Evolutionary conservation across 2,329 filamentous ascomycete species (phyloP).

Genomic region (Aspergillus fumigatiaffinis): DNA sequence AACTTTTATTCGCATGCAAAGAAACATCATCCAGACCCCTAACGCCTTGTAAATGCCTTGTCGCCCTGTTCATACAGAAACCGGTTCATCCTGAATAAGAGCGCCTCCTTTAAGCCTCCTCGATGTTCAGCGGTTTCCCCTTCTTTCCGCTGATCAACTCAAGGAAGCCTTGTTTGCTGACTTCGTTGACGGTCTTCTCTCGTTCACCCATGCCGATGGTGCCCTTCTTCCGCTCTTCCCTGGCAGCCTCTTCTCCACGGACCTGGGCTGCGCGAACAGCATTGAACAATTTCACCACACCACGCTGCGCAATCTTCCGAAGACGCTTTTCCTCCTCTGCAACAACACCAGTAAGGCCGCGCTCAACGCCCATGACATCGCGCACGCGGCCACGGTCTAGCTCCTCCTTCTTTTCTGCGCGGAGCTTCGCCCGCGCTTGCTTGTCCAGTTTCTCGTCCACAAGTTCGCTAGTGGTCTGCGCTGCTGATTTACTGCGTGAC

Average conservation of each 20-base stretch:
- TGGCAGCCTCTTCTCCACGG: constrained; percentile 72
- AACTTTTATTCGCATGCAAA: constrained; percentile 6
- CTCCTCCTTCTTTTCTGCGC: constrained; percentile 73
- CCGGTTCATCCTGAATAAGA: neutral
- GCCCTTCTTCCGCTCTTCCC: constrained; percentile 62
- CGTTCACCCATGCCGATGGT: constrained; percentile 74
- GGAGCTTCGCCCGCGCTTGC: constrained; percentile 73
- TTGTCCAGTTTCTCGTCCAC: constrained; percentile 75
- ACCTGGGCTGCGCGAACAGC: constrained; percentile 90
- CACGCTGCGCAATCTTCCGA: constrained; percentile 83
- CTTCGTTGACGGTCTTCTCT: constrained; percentile 87
- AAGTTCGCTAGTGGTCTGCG: constrained; percentile 66
- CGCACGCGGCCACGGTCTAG: constrained; percentile 83
- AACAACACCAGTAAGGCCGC: constrained; percentile 49
- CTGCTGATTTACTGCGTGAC: constrained; percentile 71
- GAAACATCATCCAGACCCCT: constrained; percentile 13
- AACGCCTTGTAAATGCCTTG: constrained; percentile 35
- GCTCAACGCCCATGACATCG: constrained; percentile 70
- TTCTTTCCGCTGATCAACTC: constrained; percentile 70
- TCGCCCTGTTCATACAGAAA: constrained; percentile 18
- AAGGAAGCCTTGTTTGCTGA: constrained; percentile 95
- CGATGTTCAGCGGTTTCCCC: constrained; percentile 46
- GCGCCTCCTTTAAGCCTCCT: constrained; percentile 36
- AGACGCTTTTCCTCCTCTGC: constrained; percentile 72
- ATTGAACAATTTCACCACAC: constrained; percentile 95